Evolutionary conservation across 371 early-diverging fungal genomes (phyloP), one percentile per base, ranked within the genome.

Genomic region (Massospora cicadina): DNA sequence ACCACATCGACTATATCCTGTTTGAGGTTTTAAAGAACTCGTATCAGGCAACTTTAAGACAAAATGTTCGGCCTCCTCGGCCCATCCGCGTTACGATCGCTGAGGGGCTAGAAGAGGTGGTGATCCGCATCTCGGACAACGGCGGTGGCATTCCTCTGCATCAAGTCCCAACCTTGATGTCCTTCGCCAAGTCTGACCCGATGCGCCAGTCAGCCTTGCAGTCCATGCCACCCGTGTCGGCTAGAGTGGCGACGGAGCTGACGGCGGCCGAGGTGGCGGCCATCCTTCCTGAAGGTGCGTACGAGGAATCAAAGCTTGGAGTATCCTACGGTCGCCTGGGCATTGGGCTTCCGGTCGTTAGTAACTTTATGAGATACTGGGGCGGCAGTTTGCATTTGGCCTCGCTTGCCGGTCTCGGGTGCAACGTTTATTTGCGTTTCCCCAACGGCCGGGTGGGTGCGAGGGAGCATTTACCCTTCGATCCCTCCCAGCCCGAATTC

Each of bases 1-100:
- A 92, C 65, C 94, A 97, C 68, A 80, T 95, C 63, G 91, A 93
- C 71, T 92, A 93, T 70, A 88, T 95, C 54, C 65, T 96, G n/a
- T 91, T 87, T 66, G 97, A 95, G 75, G 74, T 96, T 62, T 69
- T 96, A 64, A 88, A 88, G 68, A 96, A 96, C 75, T 81, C 89
- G 27, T 87, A 92, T 72, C 75, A 83, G 57, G 79, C 74, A 33
- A 79, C 81, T 23, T 75, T 81, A 69, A 23, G 57, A 13, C 33
- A 30, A 13, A 24, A 24, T 24, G 12, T 25, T 17, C 70, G 69
- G 25, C 69, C 66, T 5, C 60, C 68, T 27, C 78, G 71, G 81
- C 87, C 92, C 0, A 87, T 94, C 59, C 75, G 78, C 58, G 84
- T 93, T 27, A 93, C 95, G 0, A 80, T 94, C 31, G 88, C 89